phyloP scores from a whole-genome alignment of 371 early-diverging fungal species.

The Mucor lusitanicus region DNA sequence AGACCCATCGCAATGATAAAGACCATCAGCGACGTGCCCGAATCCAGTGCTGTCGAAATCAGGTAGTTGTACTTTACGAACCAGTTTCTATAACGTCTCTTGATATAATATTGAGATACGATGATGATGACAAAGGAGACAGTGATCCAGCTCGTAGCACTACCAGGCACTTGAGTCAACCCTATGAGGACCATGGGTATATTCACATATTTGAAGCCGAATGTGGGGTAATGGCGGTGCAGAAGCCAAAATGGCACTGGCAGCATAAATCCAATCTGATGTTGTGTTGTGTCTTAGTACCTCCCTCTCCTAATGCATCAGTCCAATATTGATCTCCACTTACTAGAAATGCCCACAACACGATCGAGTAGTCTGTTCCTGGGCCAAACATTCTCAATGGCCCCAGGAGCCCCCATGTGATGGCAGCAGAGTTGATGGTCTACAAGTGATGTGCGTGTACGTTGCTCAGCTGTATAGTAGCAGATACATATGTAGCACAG shows the following conservation, averaged over 20 bases:
- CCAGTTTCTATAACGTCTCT: conserved; percentile 45
- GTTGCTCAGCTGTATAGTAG: too few species aligned
- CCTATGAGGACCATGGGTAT: conserved; percentile 52
- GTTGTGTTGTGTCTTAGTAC: too few species aligned
- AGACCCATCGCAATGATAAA: conserved; percentile 53
- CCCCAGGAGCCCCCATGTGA: conserved; percentile 83
- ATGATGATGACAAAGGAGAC: conserved; percentile 39
- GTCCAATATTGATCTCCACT: too few species aligned
- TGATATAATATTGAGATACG: conserved; percentile 50
- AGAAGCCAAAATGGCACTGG: conserved; percentile 41
- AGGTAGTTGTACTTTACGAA: conserved; percentile 60
- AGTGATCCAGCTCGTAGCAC: conserved; percentile 44
- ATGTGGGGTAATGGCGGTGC: conserved; percentile 36
- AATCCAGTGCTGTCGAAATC: conserved; percentile 58
- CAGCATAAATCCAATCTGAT: conserved; percentile 25
- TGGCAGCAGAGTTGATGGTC: conserved; percentile 61
- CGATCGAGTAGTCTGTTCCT: conserved; percentile 59
- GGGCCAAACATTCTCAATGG: conserved; percentile 71
- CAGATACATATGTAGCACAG: neutral
- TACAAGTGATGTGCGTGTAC: neutral
- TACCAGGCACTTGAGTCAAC: conserved; percentile 42
- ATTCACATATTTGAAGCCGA: conserved; percentile 42
- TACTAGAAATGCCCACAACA: conserved; percentile 51
- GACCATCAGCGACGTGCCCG: conserved; percentile 57
- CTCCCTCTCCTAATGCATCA: too few species aligned